Percentiles rank a stretch among this genome's conserved stretches.
phyloP scores from a whole-genome alignment of 75 land plant species.

The Isoetes taiwanensis region DNA sequence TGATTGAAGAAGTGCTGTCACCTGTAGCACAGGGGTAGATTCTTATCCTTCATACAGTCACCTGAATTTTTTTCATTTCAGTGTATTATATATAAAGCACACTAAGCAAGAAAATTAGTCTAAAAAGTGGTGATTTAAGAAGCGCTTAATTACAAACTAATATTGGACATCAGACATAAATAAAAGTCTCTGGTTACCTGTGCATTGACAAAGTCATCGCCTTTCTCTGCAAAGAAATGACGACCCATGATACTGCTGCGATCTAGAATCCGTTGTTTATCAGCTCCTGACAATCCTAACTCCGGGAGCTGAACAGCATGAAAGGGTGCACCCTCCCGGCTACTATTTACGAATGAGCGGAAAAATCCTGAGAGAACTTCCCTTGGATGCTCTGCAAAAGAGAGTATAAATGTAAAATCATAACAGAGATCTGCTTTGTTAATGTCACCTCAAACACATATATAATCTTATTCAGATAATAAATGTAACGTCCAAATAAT shows the following conservation, averaged over 20 bases:
- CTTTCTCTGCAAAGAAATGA: constrained; percentile 81
- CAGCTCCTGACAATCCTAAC: constrained; percentile 68
- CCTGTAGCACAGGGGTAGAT: constrained; percentile 38
- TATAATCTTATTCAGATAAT: neutral
- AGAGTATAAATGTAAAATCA: neutral
- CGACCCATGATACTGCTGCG: constrained; percentile 89
- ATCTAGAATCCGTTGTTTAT: constrained; percentile 82
- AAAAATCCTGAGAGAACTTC: constrained; percentile 55
- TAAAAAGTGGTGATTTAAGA: too few species aligned
- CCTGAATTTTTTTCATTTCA: too few species aligned
- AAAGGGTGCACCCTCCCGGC: constrained; percentile 57
- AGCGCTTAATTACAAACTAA: too few species aligned
- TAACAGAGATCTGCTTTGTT: neutral
- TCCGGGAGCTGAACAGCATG: constrained; percentile 62
- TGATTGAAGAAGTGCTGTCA: constrained; percentile 59
- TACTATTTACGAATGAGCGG: constrained; percentile 66
- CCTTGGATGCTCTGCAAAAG: constrained; percentile 61
- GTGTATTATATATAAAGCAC: too few species aligned
- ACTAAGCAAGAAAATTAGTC: too few species aligned
- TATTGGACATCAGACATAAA: too few species aligned
- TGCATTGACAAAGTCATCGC: constrained; percentile 65
- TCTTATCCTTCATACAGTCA: too few species aligned
- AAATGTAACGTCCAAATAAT: too few species aligned
- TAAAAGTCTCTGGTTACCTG: too few species aligned
- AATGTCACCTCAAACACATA: neutral